phyloP scores from a whole-genome alignment of 2,329 filamentous ascomycete species.

The Cucurbitaria berberidis region DNA sequence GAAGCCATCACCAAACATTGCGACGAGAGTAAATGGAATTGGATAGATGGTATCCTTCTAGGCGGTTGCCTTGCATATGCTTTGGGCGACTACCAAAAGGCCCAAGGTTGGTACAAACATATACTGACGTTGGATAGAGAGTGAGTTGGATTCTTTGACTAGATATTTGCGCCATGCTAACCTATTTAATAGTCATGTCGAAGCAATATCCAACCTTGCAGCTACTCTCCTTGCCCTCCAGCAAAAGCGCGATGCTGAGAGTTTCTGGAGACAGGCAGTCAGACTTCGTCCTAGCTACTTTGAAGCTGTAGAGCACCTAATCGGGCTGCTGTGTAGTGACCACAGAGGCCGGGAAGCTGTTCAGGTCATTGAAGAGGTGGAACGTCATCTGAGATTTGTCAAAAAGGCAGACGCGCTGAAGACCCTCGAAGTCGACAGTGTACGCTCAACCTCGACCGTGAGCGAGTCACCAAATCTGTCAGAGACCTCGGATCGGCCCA shows the following conservation, averaged over 20 bases:
- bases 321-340: constrained; percentile 82
- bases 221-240: constrained; percentile 86
- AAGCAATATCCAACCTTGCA: constrained; percentile 91
- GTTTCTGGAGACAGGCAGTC: constrained; percentile 84
- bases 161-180: constrained; percentile 18
- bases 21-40: constrained; percentile 57
- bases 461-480: constrained; percentile 62
- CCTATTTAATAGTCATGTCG: constrained; percentile 72
- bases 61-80: constrained; percentile 93
- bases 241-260: constrained; percentile 81
- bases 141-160: constrained; percentile 42
- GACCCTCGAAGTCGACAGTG: constrained; percentile 62
- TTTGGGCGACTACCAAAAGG: constrained; percentile 80
- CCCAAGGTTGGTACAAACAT: constrained; percentile 75
- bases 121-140: constrained; percentile 65
- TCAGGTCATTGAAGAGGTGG: constrained; percentile 83
- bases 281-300: constrained; percentile 85
- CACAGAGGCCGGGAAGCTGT: constrained; percentile 85
- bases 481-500: constrained; percentile 61
- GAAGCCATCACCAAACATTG: constrained; percentile 47
- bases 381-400: constrained; percentile 68
- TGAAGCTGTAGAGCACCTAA: constrained; percentile 92
- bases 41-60: constrained; percentile 91
- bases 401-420: constrained; percentile 56
- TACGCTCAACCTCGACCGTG: constrained; percentile 65